Conservation (phyloP, 768 basidiomycete species). For the Hysterangium stoloniferum region DNA sequence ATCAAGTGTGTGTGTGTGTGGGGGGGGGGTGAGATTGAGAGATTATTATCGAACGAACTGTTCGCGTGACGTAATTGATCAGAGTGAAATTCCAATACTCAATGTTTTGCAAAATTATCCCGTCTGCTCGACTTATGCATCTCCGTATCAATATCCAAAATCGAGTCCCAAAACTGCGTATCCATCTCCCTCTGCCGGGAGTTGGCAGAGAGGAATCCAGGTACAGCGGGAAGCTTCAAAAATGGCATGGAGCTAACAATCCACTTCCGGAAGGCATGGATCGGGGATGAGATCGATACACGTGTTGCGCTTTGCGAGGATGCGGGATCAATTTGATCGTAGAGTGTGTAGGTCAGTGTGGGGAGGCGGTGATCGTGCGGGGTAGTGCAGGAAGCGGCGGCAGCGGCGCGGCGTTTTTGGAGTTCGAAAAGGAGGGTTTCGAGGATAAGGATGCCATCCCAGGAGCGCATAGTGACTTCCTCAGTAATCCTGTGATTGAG, state of each 20-base stretch:
- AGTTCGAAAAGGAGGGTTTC: constrained; percentile 2
- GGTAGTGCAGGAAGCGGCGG: not conserved
- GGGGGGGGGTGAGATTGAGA: too few species aligned
- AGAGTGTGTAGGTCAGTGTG: not conserved
- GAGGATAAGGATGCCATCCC: constrained; percentile 6
- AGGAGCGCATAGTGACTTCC: constrained; percentile 3
- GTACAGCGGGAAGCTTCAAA: not conserved
- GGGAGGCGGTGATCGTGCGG: not conserved
- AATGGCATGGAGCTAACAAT: not conserved
- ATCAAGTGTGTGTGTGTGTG: too few species aligned
- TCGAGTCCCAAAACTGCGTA: not conserved
- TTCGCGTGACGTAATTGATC: too few species aligned
- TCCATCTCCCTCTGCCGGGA: constrained; percentile 5
- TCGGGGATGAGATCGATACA: not conserved
- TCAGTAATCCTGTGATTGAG: not conserved
- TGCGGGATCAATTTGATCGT: not conserved
- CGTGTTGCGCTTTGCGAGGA: not conserved
- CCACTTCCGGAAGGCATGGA: constrained; percentile 6
- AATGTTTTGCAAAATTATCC: not conserved
- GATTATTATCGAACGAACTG: too few species aligned
- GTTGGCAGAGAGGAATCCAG: not conserved
- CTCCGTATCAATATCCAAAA: constrained; percentile 5
- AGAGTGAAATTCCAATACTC: too few species aligned
- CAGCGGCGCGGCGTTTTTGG: constrained; percentile 1
- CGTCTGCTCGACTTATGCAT: not conserved